Evolutionary conservation across 768 basidiomycete genomes (phyloP), one percentile per base, ranked within the genome.

Genomic region (Calocybe cyanea): DNA sequence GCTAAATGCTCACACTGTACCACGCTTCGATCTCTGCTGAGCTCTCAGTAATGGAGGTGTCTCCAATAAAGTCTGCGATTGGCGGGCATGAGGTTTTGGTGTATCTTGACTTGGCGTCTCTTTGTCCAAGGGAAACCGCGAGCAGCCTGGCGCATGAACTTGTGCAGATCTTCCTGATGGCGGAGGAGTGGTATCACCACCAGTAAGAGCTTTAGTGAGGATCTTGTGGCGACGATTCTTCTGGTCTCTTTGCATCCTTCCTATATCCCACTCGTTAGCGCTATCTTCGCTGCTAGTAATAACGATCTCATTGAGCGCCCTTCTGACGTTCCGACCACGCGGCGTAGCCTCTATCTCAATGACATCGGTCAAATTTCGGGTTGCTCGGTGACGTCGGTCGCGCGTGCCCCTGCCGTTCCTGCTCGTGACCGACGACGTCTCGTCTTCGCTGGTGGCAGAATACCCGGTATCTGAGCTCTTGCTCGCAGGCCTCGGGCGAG

Each of bases 401-500:
- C 41, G 17, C 10, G 24, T 38, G 10, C 35, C 41, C n/a, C 30
- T 34, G 18, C 38, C 34, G 10, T 9, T 21, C 2, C 14, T 19
- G n/a, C 13, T 3, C 19, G 32, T 2, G 13, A 19, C 25, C 8
- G n/a, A 15, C 15, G 32, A 10, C n/a, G 43, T 48, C 9, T 53
- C 47, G 17, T 39, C 25, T 35, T 49, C 24, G n/a, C 34, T 35
- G 5, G 34, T 35, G 7, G 34, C 7, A 35, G 13, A 7, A 14
- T 35, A n/a, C 14, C 5, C n/a, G 14, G 34, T 7, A 14, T 49
- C 60, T 14, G 54, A 38, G 17, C 32, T 45, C 43, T 63, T 63
- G n/a, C 46, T 45, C 5, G 62, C 30, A 1, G 61, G 63, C 32
- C 55, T 52, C 17, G 64, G 64, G 48, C 43, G 58, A 4, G 61